A percentile compares a stretch with the other conserved stretches of the same genome.
Conservation (phyloP, 1,284 basidiomycete genomes). For the Wolfiporia cocos region DNA sequence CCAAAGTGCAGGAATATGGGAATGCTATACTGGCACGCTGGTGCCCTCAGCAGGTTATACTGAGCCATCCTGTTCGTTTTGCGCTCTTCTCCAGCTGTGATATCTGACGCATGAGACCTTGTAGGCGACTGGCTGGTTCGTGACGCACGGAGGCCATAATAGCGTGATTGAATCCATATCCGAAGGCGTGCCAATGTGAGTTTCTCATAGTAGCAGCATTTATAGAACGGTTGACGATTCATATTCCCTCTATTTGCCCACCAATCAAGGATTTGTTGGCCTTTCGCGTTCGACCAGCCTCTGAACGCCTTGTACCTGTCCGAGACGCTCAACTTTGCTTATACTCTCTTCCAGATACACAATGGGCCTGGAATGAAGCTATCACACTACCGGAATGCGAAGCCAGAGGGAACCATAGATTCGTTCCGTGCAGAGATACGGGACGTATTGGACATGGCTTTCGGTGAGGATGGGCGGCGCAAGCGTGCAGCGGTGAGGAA, state of each 20-base stretch:
- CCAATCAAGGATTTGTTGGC: conserved; percentile 10
- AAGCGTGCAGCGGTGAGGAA: conserved; percentile 1
- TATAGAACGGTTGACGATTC: neutral
- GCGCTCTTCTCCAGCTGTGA: neutral
- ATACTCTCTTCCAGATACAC: conserved; percentile 17
- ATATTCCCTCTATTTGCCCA: neutral
- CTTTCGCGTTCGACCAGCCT: conserved; percentile 19
- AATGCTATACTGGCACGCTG: conserved; percentile 3
- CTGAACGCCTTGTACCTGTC: conserved; percentile 12
- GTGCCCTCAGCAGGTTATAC: conserved; percentile 8
- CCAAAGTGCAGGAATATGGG: conserved; percentile 4
- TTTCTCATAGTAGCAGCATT: neutral
- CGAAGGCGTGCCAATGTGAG: conserved; percentile 15
- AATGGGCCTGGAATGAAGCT: conserved; percentile 12
- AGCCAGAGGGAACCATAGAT: conserved; percentile 2
- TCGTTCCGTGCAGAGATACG: neutral
- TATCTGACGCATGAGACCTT: neutral
- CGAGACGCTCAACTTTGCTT: conserved; percentile 15
- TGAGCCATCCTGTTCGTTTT: conserved; percentile 14
- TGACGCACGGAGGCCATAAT: conserved; percentile 20
- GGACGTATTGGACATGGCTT: neutral
- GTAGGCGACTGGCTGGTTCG: conserved; percentile 18
- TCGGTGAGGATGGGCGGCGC: conserved; percentile 5
- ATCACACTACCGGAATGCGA: conserved; percentile 8
- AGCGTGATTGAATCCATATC: conserved; percentile 13